Evolutionary conservation across 768 basidiomycete genomes (phyloP).

Genomic region (Hygrophoropsis aurantiaca): DNA sequence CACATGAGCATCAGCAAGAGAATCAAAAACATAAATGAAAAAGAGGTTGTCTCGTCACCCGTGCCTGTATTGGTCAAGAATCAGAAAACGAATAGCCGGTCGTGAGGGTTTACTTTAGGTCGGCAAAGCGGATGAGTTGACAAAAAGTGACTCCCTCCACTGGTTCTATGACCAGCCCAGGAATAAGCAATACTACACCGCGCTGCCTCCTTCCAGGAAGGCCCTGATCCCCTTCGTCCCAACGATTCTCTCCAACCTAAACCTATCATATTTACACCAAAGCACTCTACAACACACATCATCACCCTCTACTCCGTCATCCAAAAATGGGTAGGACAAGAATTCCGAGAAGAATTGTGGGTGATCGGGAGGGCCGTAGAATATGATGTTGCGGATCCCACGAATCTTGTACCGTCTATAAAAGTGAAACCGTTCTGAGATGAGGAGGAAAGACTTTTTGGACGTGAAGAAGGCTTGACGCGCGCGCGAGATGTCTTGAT

Average conservation of each 20-base stretch:
- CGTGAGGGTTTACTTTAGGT: no score
- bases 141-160: no score
- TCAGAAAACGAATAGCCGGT: no score
- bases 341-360: slow-evolving; percentile 91
- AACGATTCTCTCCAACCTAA: slow-evolving; percentile 79
- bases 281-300: slow-evolving; percentile 83
- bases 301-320: slow-evolving; percentile 79
- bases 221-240: slow-evolving; percentile 22
- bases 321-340: slow-evolving; percentile 87
- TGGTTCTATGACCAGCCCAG: no score
- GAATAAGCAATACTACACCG: no score
- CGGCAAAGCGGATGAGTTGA: no score
- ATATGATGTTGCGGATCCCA: slow-evolving; percentile 89
- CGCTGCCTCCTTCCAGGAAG: slow-evolving; percentile 10
- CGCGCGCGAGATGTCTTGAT: slow-evolving; percentile 92
- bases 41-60: no score
- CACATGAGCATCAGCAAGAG: no score
- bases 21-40: no score
- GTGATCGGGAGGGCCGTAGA: slow-evolving; percentile 91
- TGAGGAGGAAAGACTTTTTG: slow-evolving; percentile 80
- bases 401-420: slow-evolving; percentile 94
- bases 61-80: no score
- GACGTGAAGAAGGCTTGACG: slow-evolving; percentile 91
- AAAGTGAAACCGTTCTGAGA: slow-evolving; percentile 99
- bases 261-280: slow-evolving; percentile 88